Conservation (phyloP, 257 asterid genomes). For the Echites panduratus region DNA sequence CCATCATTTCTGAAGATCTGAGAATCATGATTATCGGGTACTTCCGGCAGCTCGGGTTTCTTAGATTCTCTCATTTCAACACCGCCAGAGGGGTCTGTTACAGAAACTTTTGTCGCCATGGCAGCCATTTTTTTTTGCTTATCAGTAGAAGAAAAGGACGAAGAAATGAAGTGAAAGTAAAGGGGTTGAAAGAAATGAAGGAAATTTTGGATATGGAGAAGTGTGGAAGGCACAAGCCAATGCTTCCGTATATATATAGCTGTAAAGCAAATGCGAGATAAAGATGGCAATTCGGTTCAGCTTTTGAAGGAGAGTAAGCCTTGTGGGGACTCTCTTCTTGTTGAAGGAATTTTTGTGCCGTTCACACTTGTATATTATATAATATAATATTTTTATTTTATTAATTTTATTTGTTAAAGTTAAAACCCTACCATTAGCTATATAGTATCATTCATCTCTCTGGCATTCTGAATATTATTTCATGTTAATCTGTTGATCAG, state of each 20-base stretch:
- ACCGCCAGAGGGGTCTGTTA: not conserved
- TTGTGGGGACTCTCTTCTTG: not conserved
- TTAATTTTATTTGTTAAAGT: no score
- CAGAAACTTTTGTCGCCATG: not conserved
- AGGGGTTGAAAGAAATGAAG: not conserved
- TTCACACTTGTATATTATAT: constrained; percentile 25
- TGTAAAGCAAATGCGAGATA: not conserved
- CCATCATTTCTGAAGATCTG: constrained; percentile 15
- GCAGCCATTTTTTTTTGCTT: not conserved
- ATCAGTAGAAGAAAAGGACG: not conserved
- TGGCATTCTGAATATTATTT: no score
- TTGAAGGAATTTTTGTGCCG: constrained; percentile 31
- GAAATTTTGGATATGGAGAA: constrained; percentile 7
- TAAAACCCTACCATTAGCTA: no score
- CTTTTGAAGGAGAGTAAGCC: constrained; percentile 4
- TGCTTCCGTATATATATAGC: constrained; percentile 29
- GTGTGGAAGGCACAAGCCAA: constrained; percentile 58
- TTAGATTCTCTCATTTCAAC: constrained; percentile 22
- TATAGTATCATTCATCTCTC: no score
- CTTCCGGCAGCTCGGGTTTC: not conserved
- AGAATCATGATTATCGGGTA: not conserved
- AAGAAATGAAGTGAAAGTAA: not conserved
- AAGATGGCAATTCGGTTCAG: not conserved
- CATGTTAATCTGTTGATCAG: no score
- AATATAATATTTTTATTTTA: no score